A percentile compares a stretch with the other conserved stretches of the same genome.
phyloP scores from a whole-genome alignment of 2,329 filamentous ascomycete species.

The Diaporthe humulicola region DNA sequence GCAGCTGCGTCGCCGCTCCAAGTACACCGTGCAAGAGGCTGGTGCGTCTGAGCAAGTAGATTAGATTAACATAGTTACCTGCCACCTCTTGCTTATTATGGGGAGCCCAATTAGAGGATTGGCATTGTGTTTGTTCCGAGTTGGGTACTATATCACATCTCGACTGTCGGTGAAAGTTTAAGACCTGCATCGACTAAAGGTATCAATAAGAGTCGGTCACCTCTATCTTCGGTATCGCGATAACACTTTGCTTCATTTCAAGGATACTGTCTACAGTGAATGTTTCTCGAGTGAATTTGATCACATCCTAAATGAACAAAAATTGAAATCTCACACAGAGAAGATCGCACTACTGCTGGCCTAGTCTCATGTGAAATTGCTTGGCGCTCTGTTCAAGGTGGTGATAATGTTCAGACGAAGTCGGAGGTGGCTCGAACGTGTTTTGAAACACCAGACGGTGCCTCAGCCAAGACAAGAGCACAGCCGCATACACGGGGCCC shows the following conservation, averaged over 20 bases:
- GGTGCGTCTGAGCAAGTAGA: background rate
- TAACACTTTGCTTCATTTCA: background rate
- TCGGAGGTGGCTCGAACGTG: slow-evolving; percentile 17
- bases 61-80: background rate
- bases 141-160: background rate
- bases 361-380: background rate
- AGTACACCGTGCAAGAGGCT: slow-evolving; percentile 24
- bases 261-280: background rate
- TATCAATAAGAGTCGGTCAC: background rate
- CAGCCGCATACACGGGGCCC: background rate
- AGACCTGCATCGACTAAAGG: background rate
- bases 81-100: background rate
- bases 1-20: slow-evolving; percentile 23
- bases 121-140: background rate
- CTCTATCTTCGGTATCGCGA: background rate
- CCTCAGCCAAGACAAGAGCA: slow-evolving; percentile 30
- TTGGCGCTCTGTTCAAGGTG: slow-evolving; percentile 24
- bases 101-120: background rate
- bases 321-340: background rate
- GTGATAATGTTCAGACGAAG: slow-evolving; percentile 19
- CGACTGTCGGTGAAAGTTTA: background rate
- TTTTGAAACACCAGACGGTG: slow-evolving; percentile 34
- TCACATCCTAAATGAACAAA: background rate
- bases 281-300: too few species aligned
- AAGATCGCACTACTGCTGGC: background rate